Conservation (phyloP, 106 monocot species). For the Dactylorhiza incarnata region DNA sequence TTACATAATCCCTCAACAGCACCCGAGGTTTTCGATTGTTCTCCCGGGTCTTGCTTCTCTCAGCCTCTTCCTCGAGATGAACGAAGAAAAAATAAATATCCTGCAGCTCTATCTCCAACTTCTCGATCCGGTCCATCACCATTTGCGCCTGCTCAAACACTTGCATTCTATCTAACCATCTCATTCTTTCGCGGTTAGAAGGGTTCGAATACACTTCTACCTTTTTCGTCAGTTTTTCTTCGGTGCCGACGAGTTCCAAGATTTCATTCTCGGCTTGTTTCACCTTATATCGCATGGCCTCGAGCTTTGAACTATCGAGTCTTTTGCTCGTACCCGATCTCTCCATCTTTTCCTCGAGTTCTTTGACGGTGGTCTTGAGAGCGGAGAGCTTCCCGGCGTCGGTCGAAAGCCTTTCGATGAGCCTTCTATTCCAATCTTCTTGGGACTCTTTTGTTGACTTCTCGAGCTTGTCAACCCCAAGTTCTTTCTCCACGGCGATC, state of each 20-base stretch:
- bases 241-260: constrained; percentile 31
- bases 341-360: constrained; percentile 51
- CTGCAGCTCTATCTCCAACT: constrained; percentile 69
- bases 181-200: constrained; percentile 9
- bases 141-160: constrained; percentile 39
- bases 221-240: constrained; percentile 38
- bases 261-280: constrained; percentile 56
- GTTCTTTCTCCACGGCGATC: constrained; percentile 54
- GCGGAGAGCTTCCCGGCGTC: constrained; percentile 47
- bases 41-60: constrained; percentile 4
- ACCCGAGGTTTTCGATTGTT: constrained; percentile 6
- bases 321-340: constrained; percentile 25
- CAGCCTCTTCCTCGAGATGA: constrained; percentile 55
- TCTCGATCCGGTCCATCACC: constrained; percentile 65
- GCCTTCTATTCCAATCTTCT: constrained; percentile 43
- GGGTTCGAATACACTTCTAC: constrained; percentile 28
- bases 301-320: constrained; percentile 25
- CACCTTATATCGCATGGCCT: constrained; percentile 37
- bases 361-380: constrained; percentile 33
- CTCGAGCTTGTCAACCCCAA: constrained; percentile 51
- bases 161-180: constrained; percentile 17
- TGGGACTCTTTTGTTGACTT: constrained; percentile 19
- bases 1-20: constrained; percentile 19
- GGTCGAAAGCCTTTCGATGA: constrained; percentile 40
- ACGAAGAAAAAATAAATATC: constrained; percentile 55